A percentile compares a stretch with the other conserved stretches of the same genome.
These are phyloP conservation scores for Selaginella moellendorffii DNA, from an alignment of 75 land plant species.

Conservation along the genomic window DNA sequence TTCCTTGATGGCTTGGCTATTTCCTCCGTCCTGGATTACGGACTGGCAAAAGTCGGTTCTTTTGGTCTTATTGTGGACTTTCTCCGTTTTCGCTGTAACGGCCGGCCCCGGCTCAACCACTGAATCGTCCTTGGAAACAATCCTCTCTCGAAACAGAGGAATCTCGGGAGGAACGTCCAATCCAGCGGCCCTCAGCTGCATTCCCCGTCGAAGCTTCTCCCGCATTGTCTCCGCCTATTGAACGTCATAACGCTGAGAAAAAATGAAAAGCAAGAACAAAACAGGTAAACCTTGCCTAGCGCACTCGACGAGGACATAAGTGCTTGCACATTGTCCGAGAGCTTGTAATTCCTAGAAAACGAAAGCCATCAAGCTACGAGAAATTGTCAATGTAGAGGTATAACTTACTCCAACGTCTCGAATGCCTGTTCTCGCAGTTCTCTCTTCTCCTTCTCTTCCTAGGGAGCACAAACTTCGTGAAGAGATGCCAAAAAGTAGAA, in stretches of 20 bases:
- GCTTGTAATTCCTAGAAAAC: constrained; percentile 47
- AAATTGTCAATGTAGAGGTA: neutral
- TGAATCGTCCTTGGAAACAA: neutral
- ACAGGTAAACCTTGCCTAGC: constrained; percentile 50
- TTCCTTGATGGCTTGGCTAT: neutral
- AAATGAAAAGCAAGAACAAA: neutral
- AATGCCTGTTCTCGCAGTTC: constrained; percentile 27
- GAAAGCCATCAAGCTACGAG: neutral
- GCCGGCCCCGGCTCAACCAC: constrained; percentile 11
- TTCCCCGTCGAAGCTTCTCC: constrained; percentile 48
- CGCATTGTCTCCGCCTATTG: constrained; percentile 49
- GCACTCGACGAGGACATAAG: constrained; percentile 47
- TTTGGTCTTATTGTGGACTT: neutral
- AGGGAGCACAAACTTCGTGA: constrained; percentile 5
- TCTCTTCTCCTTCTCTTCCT: constrained; percentile 75
- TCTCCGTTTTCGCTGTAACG: neutral
- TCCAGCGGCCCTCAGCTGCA: constrained; percentile 53
- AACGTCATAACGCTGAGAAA: neutral
- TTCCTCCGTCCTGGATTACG: neutral
- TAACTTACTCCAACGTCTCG: constrained; percentile 39
- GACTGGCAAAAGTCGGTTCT: neutral
- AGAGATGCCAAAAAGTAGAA: neutral
- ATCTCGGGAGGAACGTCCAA: constrained; percentile 38
- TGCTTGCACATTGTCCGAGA: constrained; percentile 35
- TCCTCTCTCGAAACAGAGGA: constrained; percentile 28